Base-by-base conservation (phyloP, 139 green algal genomes). In the Chlamydomonas asymmetrica region DNA sequence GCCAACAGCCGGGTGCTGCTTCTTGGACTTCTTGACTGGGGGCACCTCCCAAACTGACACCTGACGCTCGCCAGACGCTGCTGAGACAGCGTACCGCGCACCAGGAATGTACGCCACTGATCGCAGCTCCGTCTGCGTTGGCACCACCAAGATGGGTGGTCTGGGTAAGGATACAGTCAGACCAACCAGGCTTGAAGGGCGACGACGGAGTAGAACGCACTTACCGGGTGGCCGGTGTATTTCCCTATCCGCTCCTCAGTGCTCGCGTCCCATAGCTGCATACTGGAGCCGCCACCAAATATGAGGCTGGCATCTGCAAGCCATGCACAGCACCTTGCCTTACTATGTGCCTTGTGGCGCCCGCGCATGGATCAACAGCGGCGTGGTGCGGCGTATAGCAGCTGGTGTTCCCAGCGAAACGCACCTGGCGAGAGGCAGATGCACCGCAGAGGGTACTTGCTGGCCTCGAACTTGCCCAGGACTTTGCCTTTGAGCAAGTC, bases 181-280 rank as follows among this genome's bases (percentile, higher is more conserved):
- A n/a, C n/a, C n/a, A n/a, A n/a, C n/a, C n/a, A n/a, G n/a, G n/a
- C n/a, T n/a, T n/a, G n/a, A n/a, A 52, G 45, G 45, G 10, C 10
- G 45, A 16, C 45, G 10, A 52, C 45, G 45, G 45, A 52, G 45
- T 52, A n/a, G n/a, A 68, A 16, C 8, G 13, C 8, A 0, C 85
- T 76, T 73, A 94, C 88, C 67, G 87, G 66, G 72, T 94, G 90
- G 20, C 88, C 90, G 0, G 87, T 85, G 66, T 88, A 89, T 75
- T 92, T 92, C 23, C 62, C 67, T 0, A 80, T 32, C 38, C 88
- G 80, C 59, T 86, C 75, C 43, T 88, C 62, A 4, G 38, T 61
- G 31, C 25, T 37, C 20, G 88, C 7, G 43, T 91, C 84, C 86
- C 88, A 93, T 57, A 94, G 69, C 41, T 76, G 75, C 31, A 94